phyloP scores from a whole-genome alignment of 2,329 filamentous ascomycete genomes.

The Alternaria rosae region DNA sequence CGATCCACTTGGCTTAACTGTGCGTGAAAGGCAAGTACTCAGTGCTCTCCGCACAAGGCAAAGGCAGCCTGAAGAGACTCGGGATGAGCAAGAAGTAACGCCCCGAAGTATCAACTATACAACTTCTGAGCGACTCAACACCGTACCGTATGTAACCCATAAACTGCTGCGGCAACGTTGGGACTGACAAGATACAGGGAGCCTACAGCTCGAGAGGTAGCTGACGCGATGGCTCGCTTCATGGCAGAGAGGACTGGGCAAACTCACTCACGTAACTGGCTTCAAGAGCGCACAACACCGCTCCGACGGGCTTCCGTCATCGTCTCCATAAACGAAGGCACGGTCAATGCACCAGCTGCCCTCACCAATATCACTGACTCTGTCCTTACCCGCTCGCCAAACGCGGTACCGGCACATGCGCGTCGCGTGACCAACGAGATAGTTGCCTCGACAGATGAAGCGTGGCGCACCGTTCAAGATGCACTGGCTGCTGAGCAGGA shows the following conservation, averaged over 20 bases:
- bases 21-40: constrained; percentile 56
- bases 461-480: constrained; percentile 59
- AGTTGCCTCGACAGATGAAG: constrained; percentile 48
- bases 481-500: constrained; percentile 52
- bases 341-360: constrained; percentile 28
- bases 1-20: constrained; percentile 56
- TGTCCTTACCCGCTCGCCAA: constrained; percentile 41
- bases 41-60: constrained; percentile 54
- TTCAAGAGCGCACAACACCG: constrained; percentile 36
- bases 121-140: constrained; percentile 28
- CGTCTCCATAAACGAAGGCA: constrained; percentile 42
- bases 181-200: constrained; percentile 14
- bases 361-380: constrained; percentile 40
- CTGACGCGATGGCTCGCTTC: constrained; percentile 31
- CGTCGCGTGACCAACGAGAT: constrained; percentile 41
- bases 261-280: constrained; percentile 26
- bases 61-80: constrained; percentile 53
- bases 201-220: constrained; percentile 28
- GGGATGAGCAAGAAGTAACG: constrained; percentile 41
- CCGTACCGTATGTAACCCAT: constrained; percentile 32
- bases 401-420: constrained; percentile 41
- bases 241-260: constrained; percentile 27
- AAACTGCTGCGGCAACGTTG: constrained; percentile 10
- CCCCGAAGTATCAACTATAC: constrained; percentile 56
- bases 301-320: constrained; percentile 52